Conservation (phyloP, 2,329 filamentous ascomycete genomes). For the Botrytis medusae region DNA sequence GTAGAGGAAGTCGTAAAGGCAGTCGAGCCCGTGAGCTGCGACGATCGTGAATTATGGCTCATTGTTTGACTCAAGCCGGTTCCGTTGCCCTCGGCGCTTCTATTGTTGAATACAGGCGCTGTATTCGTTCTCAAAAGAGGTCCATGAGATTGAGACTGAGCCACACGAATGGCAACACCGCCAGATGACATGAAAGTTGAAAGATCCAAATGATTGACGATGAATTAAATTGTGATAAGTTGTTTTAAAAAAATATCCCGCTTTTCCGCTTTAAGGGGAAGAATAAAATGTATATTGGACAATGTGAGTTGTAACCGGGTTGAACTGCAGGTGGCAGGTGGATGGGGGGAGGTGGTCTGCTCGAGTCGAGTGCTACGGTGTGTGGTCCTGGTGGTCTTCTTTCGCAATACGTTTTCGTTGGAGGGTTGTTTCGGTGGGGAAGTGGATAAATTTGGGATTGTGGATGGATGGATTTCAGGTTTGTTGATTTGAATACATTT, state of each 20-base stretch:
- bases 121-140: constrained; percentile 39
- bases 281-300: constrained; percentile 8
- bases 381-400: constrained; percentile 3
- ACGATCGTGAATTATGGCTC: constrained; percentile 49
- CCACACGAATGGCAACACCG: constrained; percentile 36
- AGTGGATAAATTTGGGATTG: constrained; percentile 7
- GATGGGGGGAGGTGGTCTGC: constrained; percentile 5
- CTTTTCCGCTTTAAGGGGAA: constrained; percentile 12
- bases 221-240: constrained; percentile 14
- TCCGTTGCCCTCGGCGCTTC: constrained; percentile 28
- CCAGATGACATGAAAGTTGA: constrained; percentile 37
- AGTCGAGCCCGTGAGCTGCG: constrained; percentile 63
- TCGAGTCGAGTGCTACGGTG: constrained; percentile 15
- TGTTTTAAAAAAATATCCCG: constrained; percentile 10
- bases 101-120: constrained; percentile 35
- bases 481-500: constrained; percentile 9
- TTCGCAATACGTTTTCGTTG: constrained; percentile 18
- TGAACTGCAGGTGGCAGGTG: constrained; percentile 3
- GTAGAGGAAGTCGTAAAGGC: constrained; percentile 46
- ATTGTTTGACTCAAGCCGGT: constrained; percentile 37
- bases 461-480: neutral
- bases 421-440: constrained; percentile 15
- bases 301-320: neutral
- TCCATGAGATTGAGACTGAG: constrained; percentile 38
- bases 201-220: constrained; percentile 5